Evolutionary conservation across 495 filamentous ascomycete species (phyloP).

Genomic region (Pyrenopolyporus hunteri): DNA sequence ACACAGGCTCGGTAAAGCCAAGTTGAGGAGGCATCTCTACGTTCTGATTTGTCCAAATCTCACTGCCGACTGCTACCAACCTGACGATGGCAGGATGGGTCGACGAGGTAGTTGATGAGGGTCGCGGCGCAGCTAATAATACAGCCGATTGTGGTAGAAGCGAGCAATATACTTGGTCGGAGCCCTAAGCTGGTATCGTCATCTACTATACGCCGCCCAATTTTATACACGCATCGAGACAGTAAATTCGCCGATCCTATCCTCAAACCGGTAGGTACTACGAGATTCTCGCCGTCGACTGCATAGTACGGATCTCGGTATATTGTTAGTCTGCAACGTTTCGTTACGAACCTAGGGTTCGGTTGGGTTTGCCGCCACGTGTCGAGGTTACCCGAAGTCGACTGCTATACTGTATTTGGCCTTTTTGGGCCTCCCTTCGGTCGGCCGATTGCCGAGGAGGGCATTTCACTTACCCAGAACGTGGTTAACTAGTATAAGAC

Average conservation of each 20-base stretch:
- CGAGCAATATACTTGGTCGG: constrained; percentile 14
- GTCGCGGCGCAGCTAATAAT: constrained; percentile 26
- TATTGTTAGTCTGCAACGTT: constrained; percentile 36
- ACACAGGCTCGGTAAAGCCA: constrained; percentile 35
- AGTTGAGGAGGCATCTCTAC: constrained; percentile 5
- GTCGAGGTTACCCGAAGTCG: constrained; percentile 18
- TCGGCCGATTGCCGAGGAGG: constrained; percentile 20
- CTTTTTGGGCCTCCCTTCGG: constrained; percentile 7
- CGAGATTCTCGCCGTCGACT: constrained; percentile 14
- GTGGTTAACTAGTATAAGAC: background rate
- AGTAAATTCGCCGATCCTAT: constrained; percentile 18
- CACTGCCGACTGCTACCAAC: constrained; percentile 30
- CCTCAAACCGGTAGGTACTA: constrained; percentile 24
- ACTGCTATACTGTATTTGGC: constrained; percentile 25
- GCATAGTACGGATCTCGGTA: constrained; percentile 17
- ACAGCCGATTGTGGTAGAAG: constrained; percentile 7
- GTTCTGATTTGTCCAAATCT: constrained; percentile 29
- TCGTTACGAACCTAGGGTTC: constrained; percentile 22
- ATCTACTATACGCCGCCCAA: constrained; percentile 9
- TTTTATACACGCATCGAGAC: constrained; percentile 1
- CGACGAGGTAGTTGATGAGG: constrained; percentile 20
- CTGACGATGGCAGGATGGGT: constrained; percentile 22
- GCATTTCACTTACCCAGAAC: constrained; percentile 7
- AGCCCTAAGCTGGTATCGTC: constrained; percentile 20
- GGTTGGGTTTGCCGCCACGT: constrained; percentile 28